These are phyloP conservation scores for Neurospora africana DNA, from an alignment of 495 filamentous ascomycete species.

Conservation along the genomic window DNA sequence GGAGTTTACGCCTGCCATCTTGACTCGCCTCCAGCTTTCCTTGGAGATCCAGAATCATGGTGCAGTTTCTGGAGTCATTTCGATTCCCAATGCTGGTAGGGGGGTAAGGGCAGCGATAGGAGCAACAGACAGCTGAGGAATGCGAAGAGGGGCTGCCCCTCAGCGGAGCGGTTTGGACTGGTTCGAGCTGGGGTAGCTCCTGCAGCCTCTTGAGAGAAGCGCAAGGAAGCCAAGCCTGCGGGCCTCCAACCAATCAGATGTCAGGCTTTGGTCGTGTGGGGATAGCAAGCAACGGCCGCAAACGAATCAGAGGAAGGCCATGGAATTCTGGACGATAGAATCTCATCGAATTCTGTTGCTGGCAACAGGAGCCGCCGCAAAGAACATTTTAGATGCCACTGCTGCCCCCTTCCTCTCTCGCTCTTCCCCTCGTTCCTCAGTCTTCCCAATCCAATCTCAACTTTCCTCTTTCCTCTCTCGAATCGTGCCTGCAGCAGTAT, in stretches of 20 bases:
- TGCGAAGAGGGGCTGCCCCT: background rate
- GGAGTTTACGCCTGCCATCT: background rate
- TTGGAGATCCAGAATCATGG: background rate
- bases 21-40: background rate
- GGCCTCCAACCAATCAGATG: conserved; percentile 18
- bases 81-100: background rate
- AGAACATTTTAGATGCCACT: conserved; percentile 27
- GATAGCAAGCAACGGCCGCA: conserved; percentile 8
- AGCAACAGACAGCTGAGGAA: background rate
- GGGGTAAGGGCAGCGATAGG: background rate
- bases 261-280: conserved; percentile 14
- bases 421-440: conserved; percentile 9
- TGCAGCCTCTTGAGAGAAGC: conserved; percentile 13
- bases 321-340: conserved; percentile 28
- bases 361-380: conserved; percentile 16
- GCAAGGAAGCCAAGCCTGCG: conserved; percentile 8
- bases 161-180: background rate
- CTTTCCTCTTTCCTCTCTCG: conserved; percentile 9
- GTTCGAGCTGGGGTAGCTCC: conserved; percentile 1
- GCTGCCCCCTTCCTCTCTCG: conserved; percentile 10
- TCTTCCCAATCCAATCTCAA: conserved; percentile 4
- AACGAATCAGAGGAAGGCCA: conserved; percentile 24
- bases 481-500: background rate
- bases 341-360: conserved; percentile 25
- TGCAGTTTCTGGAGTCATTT: background rate